Evolutionary conservation across 2,329 filamentous ascomycete species (phyloP), one percentile per base, ranked within the genome.

Genomic region (Botryotinia convoluta): DNA sequence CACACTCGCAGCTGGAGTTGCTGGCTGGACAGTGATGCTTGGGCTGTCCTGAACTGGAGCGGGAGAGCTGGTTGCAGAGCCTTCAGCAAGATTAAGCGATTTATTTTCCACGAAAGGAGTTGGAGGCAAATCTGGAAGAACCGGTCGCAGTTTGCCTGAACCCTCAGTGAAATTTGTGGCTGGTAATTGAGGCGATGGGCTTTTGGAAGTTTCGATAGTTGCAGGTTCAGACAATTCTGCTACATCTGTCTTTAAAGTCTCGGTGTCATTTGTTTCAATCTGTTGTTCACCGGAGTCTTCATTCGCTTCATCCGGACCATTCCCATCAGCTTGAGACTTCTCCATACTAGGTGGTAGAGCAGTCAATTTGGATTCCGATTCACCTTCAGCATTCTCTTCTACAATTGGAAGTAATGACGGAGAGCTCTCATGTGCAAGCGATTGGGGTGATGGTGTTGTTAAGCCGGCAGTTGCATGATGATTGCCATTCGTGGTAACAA

Each of bases 361-460:
- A 16, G 60, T 67, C 20, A 71, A 54, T 12, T 57, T 57, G 45
- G 45, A 63, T n/a, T 75, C 72, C 6, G 72, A 60, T 8, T 76
- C 73, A n/a, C 54, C 62, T 18, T 77, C 72, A 18, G 75, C 74
- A 61, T 78, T 72, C 35, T 78, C 78, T 74, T 80, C 78, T 2
- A 70, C 61, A 35, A 79, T 78, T 12, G 78, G 75, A 48, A 74
- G 72, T 32, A 80, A 76, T 61, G 76, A 77, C 60, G 77, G 76
- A 35, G 77, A 78, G 22, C 42, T 68, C 64, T 77, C 74, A 42
- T 74, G 68, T 48, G 73, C 73, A 44, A 74, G 62, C 18, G 75
- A 26, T 51, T 62, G 67, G 26, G 74, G 74, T 2, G 77, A 78
- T 7, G 74, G 71, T 4, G 59, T 45, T 29, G 67, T 39, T 26